Evolutionary conservation across 176 grass and related monocot genomes (phyloP), one percentile per base, ranked within the genome.

Genomic region (Triticum monococcum): DNA sequence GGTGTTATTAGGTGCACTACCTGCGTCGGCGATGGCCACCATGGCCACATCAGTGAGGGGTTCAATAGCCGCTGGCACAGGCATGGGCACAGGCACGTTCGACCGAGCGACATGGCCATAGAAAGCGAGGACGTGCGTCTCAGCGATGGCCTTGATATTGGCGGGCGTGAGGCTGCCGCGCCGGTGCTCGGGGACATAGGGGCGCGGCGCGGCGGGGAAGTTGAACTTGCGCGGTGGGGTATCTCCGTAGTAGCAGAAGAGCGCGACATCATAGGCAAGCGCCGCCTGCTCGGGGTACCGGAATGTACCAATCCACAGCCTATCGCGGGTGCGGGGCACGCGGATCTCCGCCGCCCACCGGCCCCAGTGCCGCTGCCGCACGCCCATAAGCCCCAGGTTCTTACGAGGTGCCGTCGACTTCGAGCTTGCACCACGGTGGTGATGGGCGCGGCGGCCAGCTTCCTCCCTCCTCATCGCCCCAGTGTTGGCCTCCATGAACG

Each of bases 341-440:
- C 80, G 84, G 85, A 90, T 87, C 89, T 90, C 89, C 32, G 80
- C 74, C 46, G 89, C 73, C 80, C 59, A 90, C 4, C 89, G 20
- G 1, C 67, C 80, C 85, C 85, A 83, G 0, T 20, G 66, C 43
- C 84, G 57, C 9, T 9, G 18, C 32, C 89, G 80, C 25, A 83
- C 89, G 13, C 89, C 89, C 24, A 61, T 36, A 56, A 76, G 70
- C 28, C 65, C 66, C 56, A 65, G 14, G 50, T 54, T 54, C 50
- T 18, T 77, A 10, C 3, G 52, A 60, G 9, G 3, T 7, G 31
- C 2, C 31, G 22, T 8, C 28, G 54, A 0, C 9, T 23, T 48
- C 45, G 12, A 48, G 16, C 16, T 2, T 1, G 50, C 50, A 54
- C 50, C 52, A 18, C 12, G 18, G 8, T 14, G 26, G 20, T 24